phyloP scores from a whole-genome alignment of 768 basidiomycete species.

The Galerina sulciceps region DNA sequence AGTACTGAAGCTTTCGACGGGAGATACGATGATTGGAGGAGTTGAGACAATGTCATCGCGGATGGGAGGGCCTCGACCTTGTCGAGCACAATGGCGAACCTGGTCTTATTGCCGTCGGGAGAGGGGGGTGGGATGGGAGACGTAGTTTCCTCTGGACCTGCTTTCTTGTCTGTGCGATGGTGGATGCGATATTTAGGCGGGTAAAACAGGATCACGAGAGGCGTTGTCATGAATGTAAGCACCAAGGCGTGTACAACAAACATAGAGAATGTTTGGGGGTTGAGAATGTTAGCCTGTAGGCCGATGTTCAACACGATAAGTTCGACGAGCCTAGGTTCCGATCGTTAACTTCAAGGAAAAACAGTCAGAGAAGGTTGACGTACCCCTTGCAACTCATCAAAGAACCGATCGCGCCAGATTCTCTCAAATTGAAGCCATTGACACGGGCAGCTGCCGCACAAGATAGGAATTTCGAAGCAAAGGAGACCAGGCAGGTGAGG shows the following conservation, averaged over 20 bases:
- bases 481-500: slow-evolving; percentile 75
- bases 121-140: slow-evolving; percentile 14
- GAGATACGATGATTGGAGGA: slow-evolving; percentile 45
- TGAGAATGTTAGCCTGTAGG: slow-evolving; percentile 65
- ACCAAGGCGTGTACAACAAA: slow-evolving; percentile 82
- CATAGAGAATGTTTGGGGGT: slow-evolving; percentile 81
- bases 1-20: not conserved
- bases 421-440: slow-evolving; percentile 73
- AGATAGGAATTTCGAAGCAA: slow-evolving; percentile 77
- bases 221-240: slow-evolving; percentile 85
- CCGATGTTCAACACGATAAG: slow-evolving; percentile 93
- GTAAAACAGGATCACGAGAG: slow-evolving; percentile 79
- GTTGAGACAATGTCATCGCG: slow-evolving; percentile 80
- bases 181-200: slow-evolving; percentile 61
- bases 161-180: slow-evolving; percentile 23
- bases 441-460: slow-evolving; percentile 63
- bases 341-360: not conserved
- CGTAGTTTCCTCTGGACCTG: slow-evolving; percentile 24
- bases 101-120: slow-evolving; percentile 52
- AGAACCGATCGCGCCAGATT: slow-evolving; percentile 80
- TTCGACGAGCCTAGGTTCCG: slow-evolving; percentile 63
- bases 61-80: slow-evolving; percentile 81
- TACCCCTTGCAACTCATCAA: slow-evolving; percentile 93
- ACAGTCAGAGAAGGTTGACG: slow-evolving; percentile 19
- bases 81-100: slow-evolving; percentile 78